Base-by-base conservation (phyloP, 169 alveolate genomes). In the Cryptosporidium viatorum region DNA sequence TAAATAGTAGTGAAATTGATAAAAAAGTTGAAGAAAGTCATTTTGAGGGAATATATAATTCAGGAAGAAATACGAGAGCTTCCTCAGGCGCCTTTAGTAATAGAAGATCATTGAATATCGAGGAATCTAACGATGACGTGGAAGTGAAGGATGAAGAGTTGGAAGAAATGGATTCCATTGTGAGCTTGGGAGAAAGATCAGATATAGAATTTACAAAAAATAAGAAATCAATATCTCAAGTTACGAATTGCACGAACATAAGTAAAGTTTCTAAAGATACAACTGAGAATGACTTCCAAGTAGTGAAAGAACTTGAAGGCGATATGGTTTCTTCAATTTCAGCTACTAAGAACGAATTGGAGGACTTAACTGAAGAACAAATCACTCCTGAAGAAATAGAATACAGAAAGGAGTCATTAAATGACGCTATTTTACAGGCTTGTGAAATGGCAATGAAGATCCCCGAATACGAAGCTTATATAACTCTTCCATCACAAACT, bases 331-430 rank as follows among this genome's bases (percentile, higher is more conserved):
- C 16, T 41, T 41, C 48, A 55, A 26, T 7, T 2, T 12, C 10
- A 0, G n/a, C 37, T 23, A 16, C 4, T 2, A 26, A 10, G 5
- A 55, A 55, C 21, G 67, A 55, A 9, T 26, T 23, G 29, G 67
- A 55, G 3, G 67, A 55, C 16, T 26, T 55, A 8, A 69, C 39
- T 21, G 67, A n/a, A 29, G 89, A 80, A 80, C 69, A 55, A n/a
- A 59, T 80, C 50, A 43, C 89, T 45, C 80, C 69, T 14, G 75
- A 80, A 33, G 89, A 80, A n/a, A 65, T 80, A 3, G 89, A 80
- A 45, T 80, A 80, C 26, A 59, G 89, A 48, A 59, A 14, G 35
- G 68, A 80, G n/a, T 41, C 74, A 6, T 33, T 80, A 31, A 80
- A 80, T 65, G 65, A 80, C 45, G 37, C 89, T 37, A 80, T 80